A percentile compares a stretch with the other conserved stretches of the same genome.
These are phyloP conservation scores for Saccharum hybrid DNA, from an alignment of 202 grass and related monocot genomes.

Conservation along the genomic window DNA sequence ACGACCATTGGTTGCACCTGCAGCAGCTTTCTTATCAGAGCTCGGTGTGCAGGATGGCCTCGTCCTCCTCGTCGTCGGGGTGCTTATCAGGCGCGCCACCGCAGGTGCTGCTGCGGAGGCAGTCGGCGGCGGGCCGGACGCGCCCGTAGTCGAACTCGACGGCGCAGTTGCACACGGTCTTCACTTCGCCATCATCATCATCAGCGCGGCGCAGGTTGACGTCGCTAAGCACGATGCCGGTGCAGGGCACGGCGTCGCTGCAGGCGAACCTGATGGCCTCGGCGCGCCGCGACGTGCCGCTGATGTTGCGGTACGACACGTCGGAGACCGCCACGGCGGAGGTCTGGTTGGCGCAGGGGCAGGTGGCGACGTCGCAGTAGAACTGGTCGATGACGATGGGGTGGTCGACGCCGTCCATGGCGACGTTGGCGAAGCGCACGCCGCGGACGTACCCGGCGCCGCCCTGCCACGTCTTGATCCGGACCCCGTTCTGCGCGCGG, in stretches of 20 bases:
- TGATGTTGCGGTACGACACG: constrained; percentile 73
- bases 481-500: constrained; percentile 68
- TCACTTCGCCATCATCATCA: constrained; percentile 42
- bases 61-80: neutral
- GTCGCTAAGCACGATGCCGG: constrained; percentile 74
- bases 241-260: constrained; percentile 58
- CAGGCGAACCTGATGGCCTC: too few species aligned
- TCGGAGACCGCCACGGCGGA: constrained; percentile 61
- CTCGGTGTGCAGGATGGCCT: constrained; percentile 32
- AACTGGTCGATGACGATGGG: constrained; percentile 97
- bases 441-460: constrained; percentile 68
- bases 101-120: constrained; percentile 63
- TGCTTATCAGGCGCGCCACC: constrained; percentile 19
- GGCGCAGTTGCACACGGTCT: constrained; percentile 82
- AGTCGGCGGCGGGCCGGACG: constrained; percentile 71
- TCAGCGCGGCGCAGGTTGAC: constrained; percentile 58
- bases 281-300: constrained; percentile 63
- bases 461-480: constrained; percentile 98
- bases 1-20: too few species aligned
- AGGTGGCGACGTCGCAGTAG: constrained; percentile 49
- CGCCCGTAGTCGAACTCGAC: constrained; percentile 60
- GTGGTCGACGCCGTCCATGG: constrained; percentile 66
- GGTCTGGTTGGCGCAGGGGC: constrained; percentile 61
- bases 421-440: constrained; percentile 48
- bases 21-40: neutral